A percentile compares a stretch with the other conserved stretches of the same genome.
These are phyloP conservation scores for Neofusicoccum cordaticola DNA, from an alignment of 2,329 filamentous ascomycete genomes.

Conservation along the genomic window DNA sequence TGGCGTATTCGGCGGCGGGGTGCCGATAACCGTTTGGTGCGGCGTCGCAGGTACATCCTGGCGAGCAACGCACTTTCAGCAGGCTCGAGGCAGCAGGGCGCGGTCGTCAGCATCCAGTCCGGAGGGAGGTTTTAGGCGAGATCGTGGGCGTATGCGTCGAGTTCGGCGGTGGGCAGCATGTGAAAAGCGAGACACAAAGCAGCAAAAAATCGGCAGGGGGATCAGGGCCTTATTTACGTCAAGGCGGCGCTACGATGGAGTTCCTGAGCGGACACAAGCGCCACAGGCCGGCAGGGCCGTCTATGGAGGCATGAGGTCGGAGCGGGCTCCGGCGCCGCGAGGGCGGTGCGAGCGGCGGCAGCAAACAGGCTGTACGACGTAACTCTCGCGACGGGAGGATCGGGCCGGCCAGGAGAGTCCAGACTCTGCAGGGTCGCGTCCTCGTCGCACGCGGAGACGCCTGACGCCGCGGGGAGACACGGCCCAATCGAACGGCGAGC, in stretches of 20 bases:
- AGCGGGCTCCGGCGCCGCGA: not conserved
- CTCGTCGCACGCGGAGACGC: not conserved
- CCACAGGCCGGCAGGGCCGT: too few relatives aligned
- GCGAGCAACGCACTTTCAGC: not conserved
- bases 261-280: not conserved
- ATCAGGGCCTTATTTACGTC: not conserved
- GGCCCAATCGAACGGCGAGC: not conserved
- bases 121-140: conserved; percentile 1
- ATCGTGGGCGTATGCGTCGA: not conserved
- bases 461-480: too few relatives aligned
- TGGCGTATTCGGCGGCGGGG: not conserved
- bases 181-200: not conserved
- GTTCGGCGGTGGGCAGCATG: not conserved
- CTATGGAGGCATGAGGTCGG: not conserved
- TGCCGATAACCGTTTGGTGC: not conserved
- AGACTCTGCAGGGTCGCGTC: not conserved
- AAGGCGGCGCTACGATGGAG: not conserved
- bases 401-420: not conserved
- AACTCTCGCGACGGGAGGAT: not conserved
- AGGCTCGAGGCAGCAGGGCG: not conserved
- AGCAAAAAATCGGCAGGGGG: not conserved
- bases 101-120: not conserved
- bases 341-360: too few relatives aligned
- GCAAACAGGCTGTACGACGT: too few relatives aligned
- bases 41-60: not conserved